phyloP scores from a whole-genome alignment of 176 grass and related monocot genomes.

The Puccinellia tenuiflora region DNA sequence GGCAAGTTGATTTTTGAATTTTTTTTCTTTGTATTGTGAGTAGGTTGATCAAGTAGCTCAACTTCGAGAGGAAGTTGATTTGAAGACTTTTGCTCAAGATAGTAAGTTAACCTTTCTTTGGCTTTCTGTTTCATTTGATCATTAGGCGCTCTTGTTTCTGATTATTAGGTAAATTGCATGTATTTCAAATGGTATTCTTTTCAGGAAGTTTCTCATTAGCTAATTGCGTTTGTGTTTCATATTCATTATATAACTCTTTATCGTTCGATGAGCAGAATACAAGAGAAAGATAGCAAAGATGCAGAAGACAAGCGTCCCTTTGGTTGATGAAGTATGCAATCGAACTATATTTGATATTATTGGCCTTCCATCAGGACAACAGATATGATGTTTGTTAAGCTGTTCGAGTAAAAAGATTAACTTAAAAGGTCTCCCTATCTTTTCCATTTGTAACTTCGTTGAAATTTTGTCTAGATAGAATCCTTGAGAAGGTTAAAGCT shows the following conservation, averaged over 20 bases:
- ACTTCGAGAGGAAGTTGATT: conserved; percentile 73
- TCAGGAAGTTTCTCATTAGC: not conserved
- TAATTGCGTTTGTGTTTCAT: not conserved
- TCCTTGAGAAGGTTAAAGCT: conserved; percentile 76
- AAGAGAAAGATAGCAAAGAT: conserved; percentile 70
- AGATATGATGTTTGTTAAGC: not conserved
- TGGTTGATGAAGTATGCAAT: conserved; percentile 65
- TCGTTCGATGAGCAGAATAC: conserved; percentile 53
- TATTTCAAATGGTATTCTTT: conserved; percentile 6
- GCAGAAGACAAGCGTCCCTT: conserved; percentile 44
- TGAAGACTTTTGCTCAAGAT: conserved; percentile 65
- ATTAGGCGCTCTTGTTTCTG: not conserved
- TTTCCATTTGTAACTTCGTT: conserved; percentile 27
- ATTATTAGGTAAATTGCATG: not conserved
- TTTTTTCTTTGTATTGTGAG: conserved; percentile 28
- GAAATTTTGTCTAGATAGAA: conserved; percentile 60
- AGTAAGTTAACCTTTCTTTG: conserved; percentile 34
- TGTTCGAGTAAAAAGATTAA: not conserved
- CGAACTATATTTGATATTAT: not conserved
- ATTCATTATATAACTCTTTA: not conserved
- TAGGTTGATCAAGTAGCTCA: conserved; percentile 68
- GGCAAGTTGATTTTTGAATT: not conserved
- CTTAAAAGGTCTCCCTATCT: not conserved
- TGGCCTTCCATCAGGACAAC: not conserved
- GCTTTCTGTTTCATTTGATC: not conserved